These are phyloP conservation scores for Penicillium sp. DNA, from an alignment of 2,329 filamentous ascomycete species.

Conservation along the genomic window DNA sequence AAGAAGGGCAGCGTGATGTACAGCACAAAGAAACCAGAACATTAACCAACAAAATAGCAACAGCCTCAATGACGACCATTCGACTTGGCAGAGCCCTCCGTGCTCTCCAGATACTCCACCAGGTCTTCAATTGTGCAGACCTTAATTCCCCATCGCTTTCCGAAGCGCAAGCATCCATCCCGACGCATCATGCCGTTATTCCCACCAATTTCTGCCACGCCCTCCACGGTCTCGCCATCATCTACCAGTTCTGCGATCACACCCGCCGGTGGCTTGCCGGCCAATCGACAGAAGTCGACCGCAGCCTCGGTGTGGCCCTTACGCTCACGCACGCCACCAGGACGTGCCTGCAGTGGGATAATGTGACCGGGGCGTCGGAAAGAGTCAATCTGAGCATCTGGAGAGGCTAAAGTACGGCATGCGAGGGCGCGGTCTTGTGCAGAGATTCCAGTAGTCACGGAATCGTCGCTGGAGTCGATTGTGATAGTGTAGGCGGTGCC, in stretches of 20 bases:
- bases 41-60: constrained; percentile 10
- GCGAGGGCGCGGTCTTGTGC: constrained; percentile 85
- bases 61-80: constrained; percentile 42
- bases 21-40: constrained; percentile 8
- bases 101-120: constrained; percentile 76
- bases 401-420: constrained; percentile 76
- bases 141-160: constrained; percentile 83
- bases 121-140: constrained; percentile 95
- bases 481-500: constrained; percentile 92
- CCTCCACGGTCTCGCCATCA: constrained; percentile 74
- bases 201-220: constrained; percentile 66
- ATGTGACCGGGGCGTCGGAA: constrained; percentile 89
- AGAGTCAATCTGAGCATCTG: constrained; percentile 57
- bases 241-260: constrained; percentile 93
- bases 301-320: constrained; percentile 92
- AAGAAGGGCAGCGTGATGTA: constrained; percentile 7
- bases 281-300: constrained; percentile 84
- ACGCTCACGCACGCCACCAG: constrained; percentile 79
- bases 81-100: constrained; percentile 56
- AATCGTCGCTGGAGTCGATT: constrained; percentile 75
- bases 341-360: constrained; percentile 77
- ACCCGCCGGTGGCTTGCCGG: constrained; percentile 74
- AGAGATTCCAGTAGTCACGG: constrained; percentile 85
- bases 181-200: constrained; percentile 86
- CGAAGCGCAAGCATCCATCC: constrained; percentile 87